phyloP scores from a whole-genome alignment of 176 grass and related monocot species.

The Cymbopogon citratus region DNA sequence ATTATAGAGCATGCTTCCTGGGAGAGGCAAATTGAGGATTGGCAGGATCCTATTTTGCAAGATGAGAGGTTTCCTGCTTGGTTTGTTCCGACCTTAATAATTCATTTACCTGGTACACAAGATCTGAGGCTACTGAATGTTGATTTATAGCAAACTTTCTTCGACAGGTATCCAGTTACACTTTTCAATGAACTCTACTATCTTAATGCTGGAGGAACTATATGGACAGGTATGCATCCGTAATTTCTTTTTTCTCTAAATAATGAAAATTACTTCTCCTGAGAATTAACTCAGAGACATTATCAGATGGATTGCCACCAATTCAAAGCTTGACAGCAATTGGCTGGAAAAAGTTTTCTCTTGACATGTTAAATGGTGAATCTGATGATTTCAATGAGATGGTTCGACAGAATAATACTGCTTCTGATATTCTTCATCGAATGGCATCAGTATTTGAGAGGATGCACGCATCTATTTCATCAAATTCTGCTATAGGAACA shows the following conservation, averaged over 20 bases:
- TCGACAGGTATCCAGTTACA: conserved; percentile 75
- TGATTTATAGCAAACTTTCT: conserved; percentile 34
- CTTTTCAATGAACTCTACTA: conserved; percentile 99
- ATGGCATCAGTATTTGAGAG: conserved; percentile 75
- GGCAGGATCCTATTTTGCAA: conserved; percentile 87
- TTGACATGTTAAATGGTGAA: conserved; percentile 69
- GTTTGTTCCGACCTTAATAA: conserved; percentile 38
- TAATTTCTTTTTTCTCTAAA: conserved; percentile 4
- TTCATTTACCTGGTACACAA: not conserved
- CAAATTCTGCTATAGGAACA: conserved; percentile 69
- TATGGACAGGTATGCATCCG: conserved; percentile 79
- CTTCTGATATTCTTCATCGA: conserved; percentile 60
- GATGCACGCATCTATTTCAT: conserved; percentile 64
- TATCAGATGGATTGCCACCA: conserved; percentile 82
- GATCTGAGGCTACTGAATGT: conserved; percentile 16
- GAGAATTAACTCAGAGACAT: conserved; percentile 19
- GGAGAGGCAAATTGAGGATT: conserved; percentile 86
- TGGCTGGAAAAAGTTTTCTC: conserved; percentile 73
- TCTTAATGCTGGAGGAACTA: conserved; percentile 96
- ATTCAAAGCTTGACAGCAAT: conserved; percentile 81
- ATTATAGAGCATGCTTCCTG: conserved; percentile 72
- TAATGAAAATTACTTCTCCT: conserved; percentile 16
- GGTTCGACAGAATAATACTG: conserved; percentile 49
- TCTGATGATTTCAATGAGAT: conserved; percentile 33
- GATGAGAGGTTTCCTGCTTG: conserved; percentile 73